A percentile compares a stretch with the other conserved stretches of the same genome.
Evolutionary conservation across 164 flowering plant genomes (phyloP).

Genomic region (Liriodendron chinense): DNA sequence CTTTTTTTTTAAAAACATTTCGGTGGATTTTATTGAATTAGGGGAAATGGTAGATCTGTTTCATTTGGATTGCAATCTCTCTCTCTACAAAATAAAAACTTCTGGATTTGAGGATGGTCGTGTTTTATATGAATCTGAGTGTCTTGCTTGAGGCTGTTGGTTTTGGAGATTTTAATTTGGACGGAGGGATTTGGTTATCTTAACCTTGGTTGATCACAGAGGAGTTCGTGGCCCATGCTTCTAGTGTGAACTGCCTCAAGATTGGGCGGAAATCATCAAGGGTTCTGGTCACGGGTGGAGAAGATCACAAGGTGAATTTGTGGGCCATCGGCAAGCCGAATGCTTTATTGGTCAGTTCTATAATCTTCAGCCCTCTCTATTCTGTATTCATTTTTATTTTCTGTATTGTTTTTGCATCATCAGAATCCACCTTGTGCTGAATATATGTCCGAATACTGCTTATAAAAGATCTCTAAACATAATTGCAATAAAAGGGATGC

Average conservation of each 20-base stretch:
- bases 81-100: too few relatives aligned
- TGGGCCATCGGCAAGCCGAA: conserved; percentile 99
- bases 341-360: conserved; percentile 60
- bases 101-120: background rate
- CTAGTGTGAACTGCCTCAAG: conserved; percentile 88
- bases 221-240: conserved; percentile 95
- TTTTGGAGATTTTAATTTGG: background rate
- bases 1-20: background rate
- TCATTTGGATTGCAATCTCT: background rate
- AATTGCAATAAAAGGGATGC: background rate
- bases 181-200: conserved; percentile 20
- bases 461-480: background rate
- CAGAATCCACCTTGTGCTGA: background rate
- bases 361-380: background rate
- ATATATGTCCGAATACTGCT: too few relatives aligned
- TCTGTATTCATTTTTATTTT: too few relatives aligned
- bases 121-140: background rate
- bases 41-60: background rate
- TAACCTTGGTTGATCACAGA: conserved; percentile 40
- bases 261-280: conserved; percentile 94
- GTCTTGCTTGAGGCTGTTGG: background rate
- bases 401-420: too few relatives aligned
- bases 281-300: conserved; percentile 96
- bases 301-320: conserved; percentile 94
- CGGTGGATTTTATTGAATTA: background rate